Base-by-base conservation (phyloP, 2,329 filamentous ascomycete species). In the Exophiala phaeomuriformis region DNA sequence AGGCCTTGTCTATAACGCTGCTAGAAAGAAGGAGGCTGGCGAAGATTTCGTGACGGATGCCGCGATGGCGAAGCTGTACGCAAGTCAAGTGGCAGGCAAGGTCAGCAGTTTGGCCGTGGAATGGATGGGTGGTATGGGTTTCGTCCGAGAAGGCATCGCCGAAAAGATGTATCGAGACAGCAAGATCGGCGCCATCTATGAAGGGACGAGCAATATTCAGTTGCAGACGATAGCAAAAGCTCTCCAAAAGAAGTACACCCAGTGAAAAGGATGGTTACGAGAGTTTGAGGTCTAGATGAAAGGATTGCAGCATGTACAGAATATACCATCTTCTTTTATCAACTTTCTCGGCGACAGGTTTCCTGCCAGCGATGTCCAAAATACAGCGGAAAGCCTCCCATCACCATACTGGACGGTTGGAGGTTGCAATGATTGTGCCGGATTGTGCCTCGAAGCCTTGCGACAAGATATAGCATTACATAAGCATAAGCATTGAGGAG, bases 71-170 rank as follows among this genome's bases (percentile, higher is more conserved):
- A 98, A 98, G 78, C 79, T 98, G 51, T 95, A 87, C 69, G 83
- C 93, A 2, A 93, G 88, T 3, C 93, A 98, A 73, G 89, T 98
- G 32, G 93, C 93, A 0, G 87, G 88, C 19, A 83, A 82, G 51
- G 91, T 98, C 19, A 86, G 85, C 51, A 84, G 90, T 4, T 79
- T 86, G 46, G 93, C 91, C 0, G 83, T 98, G 30, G 93, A 98
- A 75, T 98, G 93, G 93, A 97, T 97, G 91, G 93, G 93, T 45
- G 93, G 93, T 41, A 97, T 98, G 93, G 93, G 93, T 43, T 98
- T 98, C 65, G 93, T 98, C 10, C 78, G 93, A 42, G 93, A 98
- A 71, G 93, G 93, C 0, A 83, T 95, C 54, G 93, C 93, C 0
- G 93, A 98, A 82, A 98, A 98, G 82, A 96, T 85, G 76, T 98